phyloP scores from a whole-genome alignment of 495 filamentous ascomycete species.

The Glutinoglossum americanum region DNA sequence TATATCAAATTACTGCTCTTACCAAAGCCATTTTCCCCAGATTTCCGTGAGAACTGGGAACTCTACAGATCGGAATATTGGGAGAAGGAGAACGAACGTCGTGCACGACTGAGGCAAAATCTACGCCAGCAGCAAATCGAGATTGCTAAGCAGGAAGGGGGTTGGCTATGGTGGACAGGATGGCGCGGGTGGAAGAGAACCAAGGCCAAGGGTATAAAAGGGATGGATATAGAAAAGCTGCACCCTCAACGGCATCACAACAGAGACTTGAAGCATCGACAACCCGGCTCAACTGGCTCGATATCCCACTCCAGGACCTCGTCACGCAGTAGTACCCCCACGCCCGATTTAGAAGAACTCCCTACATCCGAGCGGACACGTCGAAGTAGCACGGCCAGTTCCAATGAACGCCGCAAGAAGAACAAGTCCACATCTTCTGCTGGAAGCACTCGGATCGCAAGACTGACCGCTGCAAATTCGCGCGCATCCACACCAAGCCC shows the following conservation, averaged over 20 bases:
- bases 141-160: slow-evolving; percentile 41
- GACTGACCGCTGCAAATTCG: neutral
- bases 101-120: slow-evolving; percentile 46
- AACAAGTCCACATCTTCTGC: slow-evolving; percentile 1
- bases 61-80: slow-evolving; percentile 82
- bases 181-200: slow-evolving; percentile 33
- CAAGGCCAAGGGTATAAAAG: neutral
- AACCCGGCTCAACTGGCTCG: slow-evolving; percentile 5
- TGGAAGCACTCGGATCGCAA: neutral
- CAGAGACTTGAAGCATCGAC: slow-evolving; percentile 18
- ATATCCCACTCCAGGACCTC: slow-evolving; percentile 11
- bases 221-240: slow-evolving; percentile 17
- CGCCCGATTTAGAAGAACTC: slow-evolving; percentile 23
- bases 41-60: slow-evolving; percentile 96
- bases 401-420: slow-evolving; percentile 1
- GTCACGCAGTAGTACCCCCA: slow-evolving; percentile 27
- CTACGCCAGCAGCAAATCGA: slow-evolving; percentile 41
- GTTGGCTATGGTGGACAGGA: slow-evolving; percentile 63
- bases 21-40: slow-evolving; percentile 84
- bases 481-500: slow-evolving; percentile 1
- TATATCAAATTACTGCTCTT: slow-evolving; percentile 76
- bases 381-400: slow-evolving; percentile 3
- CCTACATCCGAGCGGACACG: slow-evolving; percentile 2
- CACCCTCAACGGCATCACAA: slow-evolving; percentile 15
- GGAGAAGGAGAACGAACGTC: slow-evolving; percentile 87